These are phyloP conservation scores for Volvox africanus DNA, from an alignment of 139 green algal species.

Conservation along the genomic window DNA sequence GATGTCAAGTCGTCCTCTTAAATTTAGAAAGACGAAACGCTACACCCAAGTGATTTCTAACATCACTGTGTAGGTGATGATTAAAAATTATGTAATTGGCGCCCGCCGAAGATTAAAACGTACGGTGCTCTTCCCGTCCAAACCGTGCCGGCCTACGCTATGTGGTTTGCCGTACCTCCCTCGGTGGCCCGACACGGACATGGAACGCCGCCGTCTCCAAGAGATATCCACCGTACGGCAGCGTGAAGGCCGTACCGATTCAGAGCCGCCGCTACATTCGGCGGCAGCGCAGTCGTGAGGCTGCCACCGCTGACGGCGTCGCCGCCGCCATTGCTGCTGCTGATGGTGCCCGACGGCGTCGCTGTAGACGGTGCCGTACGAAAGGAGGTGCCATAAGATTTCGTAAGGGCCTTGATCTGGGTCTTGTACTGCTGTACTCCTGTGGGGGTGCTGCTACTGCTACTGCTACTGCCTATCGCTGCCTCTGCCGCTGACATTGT, in stretches of 20 bases:
- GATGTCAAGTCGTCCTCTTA: too few species aligned
- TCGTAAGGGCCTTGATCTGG: conserved; percentile 8
- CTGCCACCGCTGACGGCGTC: not conserved
- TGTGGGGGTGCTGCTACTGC: not conserved
- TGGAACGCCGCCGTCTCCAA: not conserved
- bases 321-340: too few species aligned
- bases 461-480: not conserved
- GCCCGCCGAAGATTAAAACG: too few species aligned
- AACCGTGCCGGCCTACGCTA: too few species aligned
- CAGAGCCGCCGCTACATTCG: conserved; percentile 31
- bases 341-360: not conserved
- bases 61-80: too few species aligned
- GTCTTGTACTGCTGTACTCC: not conserved
- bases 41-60: too few species aligned
- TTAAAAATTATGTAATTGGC: too few species aligned
- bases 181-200: too few species aligned
- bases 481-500: too few species aligned
- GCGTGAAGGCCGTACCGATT: conserved; percentile 15
- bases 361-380: not conserved
- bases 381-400: not conserved
- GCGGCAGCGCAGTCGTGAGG: not conserved
- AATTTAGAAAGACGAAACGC: too few species aligned
- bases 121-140: too few species aligned
- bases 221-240: conserved; percentile 9
- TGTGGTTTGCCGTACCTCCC: too few species aligned